phyloP scores from a whole-genome alignment of 2,329 filamentous ascomycete species.

The Raffaelea deltoideospora region DNA sequence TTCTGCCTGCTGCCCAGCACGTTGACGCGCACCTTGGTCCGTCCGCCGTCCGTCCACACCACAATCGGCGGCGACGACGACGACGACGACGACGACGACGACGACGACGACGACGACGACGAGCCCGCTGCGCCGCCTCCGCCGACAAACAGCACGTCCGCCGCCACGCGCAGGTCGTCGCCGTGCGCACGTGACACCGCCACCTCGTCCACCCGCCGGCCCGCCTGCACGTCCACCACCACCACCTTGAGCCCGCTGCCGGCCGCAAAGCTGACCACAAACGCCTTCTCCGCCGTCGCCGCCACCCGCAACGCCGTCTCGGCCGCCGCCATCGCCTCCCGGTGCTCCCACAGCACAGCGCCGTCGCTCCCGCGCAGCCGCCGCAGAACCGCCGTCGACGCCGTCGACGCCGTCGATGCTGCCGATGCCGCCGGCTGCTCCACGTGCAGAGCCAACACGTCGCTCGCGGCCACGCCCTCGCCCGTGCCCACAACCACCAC shows the following conservation, averaged over 20 bases:
- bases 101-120: no score
- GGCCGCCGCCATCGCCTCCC: conserved; percentile 29
- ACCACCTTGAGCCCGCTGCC: conserved; percentile 68
- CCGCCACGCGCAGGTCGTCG: conserved; percentile 44
- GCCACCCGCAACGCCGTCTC: conserved; percentile 63
- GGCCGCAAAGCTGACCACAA: conserved; percentile 62
- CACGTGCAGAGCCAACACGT: conserved; percentile 4
- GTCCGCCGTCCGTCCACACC: conserved; percentile 54
- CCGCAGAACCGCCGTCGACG: conserved; percentile 44
- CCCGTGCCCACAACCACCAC: conserved; percentile 59
- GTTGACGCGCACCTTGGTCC: conserved; percentile 53
- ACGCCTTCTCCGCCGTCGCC: conserved; percentile 52
- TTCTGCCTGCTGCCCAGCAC: conserved; percentile 46
- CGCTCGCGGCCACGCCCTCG: conserved; percentile 14
- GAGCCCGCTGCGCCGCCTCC: conserved; percentile 63
- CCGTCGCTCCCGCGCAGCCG: conserved; percentile 62
- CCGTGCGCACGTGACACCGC: conserved; percentile 49
- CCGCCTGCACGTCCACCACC: conserved; percentile 56
- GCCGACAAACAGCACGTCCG: conserved; percentile 60
- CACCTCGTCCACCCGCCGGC: conserved; percentile 57
- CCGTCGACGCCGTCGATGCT: no score
- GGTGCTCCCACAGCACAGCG: conserved; percentile 62
- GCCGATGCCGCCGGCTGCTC: no score
- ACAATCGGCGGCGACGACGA: conserved; percentile 50
- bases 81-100: no score